Conservation (phyloP, 2,329 filamentous ascomycete species). For the Beauveria rudraprayagi region DNA sequence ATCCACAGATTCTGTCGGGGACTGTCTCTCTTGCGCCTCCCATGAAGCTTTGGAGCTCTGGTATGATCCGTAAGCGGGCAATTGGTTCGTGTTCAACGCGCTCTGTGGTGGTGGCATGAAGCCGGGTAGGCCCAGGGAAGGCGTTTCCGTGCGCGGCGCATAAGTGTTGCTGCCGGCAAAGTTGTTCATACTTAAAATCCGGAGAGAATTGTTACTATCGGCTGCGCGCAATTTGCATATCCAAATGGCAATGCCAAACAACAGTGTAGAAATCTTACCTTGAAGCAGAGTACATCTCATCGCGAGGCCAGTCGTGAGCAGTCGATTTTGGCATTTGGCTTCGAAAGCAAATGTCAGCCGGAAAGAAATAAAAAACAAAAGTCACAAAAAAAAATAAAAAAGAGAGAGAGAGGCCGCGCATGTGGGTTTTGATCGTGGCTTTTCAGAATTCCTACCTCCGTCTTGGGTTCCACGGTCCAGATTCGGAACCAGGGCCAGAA, state of each 20-base stretch:
- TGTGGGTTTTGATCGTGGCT: background rate
- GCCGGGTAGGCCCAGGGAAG: constrained; percentile 30
- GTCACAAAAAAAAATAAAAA: background rate
- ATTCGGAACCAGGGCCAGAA: constrained; percentile 5
- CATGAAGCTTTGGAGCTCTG: constrained; percentile 35
- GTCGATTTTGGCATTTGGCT: constrained; percentile 3
- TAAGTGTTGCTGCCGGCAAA: constrained; percentile 8
- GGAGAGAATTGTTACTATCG: constrained; percentile 3
- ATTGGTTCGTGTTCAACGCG: constrained; percentile 27
- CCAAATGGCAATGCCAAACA: background rate
- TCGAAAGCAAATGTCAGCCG: background rate
- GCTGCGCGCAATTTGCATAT: background rate
- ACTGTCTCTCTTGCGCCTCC: constrained; percentile 44
- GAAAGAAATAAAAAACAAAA: background rate
- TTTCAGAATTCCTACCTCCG: constrained; percentile 8
- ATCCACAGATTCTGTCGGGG: constrained; percentile 50
- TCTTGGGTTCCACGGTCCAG: constrained; percentile 12
- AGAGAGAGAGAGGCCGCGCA: background rate
- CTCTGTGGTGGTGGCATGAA: constrained; percentile 37
- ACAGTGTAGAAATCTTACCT: constrained; percentile 4
- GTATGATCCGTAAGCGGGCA: constrained; percentile 28
- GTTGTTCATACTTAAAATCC: constrained; percentile 3
- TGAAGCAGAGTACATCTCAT: constrained; percentile 9
- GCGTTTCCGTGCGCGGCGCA: constrained; percentile 28
- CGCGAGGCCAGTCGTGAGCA: constrained; percentile 9